These are phyloP conservation scores for Pseudogymnoascus sp. DNA, from an alignment of 2,329 filamentous ascomycete species.

Conservation along the genomic window DNA sequence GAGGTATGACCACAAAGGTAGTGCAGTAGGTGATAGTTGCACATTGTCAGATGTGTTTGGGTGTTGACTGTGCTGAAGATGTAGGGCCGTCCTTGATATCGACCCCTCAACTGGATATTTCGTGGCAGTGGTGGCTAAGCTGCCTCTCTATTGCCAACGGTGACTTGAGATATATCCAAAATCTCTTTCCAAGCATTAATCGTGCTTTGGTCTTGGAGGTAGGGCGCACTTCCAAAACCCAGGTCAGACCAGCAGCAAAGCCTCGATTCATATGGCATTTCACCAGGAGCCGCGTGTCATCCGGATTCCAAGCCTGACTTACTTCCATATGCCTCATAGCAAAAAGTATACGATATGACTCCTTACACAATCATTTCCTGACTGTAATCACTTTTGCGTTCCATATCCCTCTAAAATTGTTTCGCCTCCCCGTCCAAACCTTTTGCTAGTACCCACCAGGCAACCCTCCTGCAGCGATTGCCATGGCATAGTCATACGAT, in stretches of 20 bases:
- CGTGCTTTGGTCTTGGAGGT: not conserved
- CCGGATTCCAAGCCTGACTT: not conserved
- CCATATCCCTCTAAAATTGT: not conserved
- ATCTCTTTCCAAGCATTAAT: not conserved
- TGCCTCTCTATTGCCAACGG: not conserved
- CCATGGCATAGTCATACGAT: not conserved
- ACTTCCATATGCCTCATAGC: not conserved
- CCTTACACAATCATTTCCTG: not conserved
- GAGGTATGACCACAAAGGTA: constrained; percentile 24
- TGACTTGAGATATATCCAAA: no score
- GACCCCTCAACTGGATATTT: not conserved
- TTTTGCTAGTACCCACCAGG: not conserved
- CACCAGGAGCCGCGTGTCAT: not conserved
- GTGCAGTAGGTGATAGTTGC: constrained; percentile 23
- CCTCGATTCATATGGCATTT: constrained; percentile 3
- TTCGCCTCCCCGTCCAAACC: not conserved
- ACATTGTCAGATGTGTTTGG: constrained; percentile 19
- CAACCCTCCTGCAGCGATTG: not conserved
- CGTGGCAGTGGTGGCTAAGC: not conserved
- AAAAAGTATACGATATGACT: not conserved
- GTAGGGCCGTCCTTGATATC: not conserved
- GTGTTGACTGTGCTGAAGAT: not conserved
- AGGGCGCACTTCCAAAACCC: not conserved
- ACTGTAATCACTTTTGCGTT: not conserved
- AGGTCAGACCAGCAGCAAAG: not conserved